These are phyloP conservation scores for Corymbia maculata DNA, from an alignment of 345 rosid genomes.

Conservation along the genomic window DNA sequence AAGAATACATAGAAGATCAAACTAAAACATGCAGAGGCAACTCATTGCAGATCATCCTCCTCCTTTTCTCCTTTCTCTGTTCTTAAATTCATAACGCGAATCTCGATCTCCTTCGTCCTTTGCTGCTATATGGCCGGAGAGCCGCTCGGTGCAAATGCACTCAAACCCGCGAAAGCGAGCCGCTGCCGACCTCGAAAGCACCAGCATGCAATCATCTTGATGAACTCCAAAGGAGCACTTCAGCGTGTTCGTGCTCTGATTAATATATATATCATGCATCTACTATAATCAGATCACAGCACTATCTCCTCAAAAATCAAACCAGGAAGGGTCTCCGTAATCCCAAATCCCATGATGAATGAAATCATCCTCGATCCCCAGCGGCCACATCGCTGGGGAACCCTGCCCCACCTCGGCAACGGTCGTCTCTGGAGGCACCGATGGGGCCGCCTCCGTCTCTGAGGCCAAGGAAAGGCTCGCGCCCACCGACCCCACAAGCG, in stretches of 20 bases:
- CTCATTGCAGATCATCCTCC: neutral
- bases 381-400: conserved; percentile 54
- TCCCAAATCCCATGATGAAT: conserved; percentile 68
- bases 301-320: conserved; percentile 31
- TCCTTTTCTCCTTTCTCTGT: neutral
- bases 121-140: neutral
- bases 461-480: conserved; percentile 29
- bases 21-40: neutral
- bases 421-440: conserved; percentile 12
- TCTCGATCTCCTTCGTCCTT: neutral
- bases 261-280: neutral
- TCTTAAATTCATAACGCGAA: neutral
- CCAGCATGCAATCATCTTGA: neutral
- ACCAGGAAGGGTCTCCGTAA: conserved; percentile 41
- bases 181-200: neutral
- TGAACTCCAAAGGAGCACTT: neutral
- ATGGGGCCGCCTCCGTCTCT: conserved; percentile 27
- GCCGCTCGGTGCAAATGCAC: neutral
- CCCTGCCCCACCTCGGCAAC: conserved; percentile 23
- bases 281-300: neutral
- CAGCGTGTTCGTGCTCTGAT: neutral
- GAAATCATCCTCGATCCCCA: conserved; percentile 45
- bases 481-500: conserved; percentile 34
- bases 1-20: neutral
- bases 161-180: neutral